Evolutionary conservation across 768 basidiomycete genomes (phyloP).

Genomic region (Mycena kentingensis): DNA sequence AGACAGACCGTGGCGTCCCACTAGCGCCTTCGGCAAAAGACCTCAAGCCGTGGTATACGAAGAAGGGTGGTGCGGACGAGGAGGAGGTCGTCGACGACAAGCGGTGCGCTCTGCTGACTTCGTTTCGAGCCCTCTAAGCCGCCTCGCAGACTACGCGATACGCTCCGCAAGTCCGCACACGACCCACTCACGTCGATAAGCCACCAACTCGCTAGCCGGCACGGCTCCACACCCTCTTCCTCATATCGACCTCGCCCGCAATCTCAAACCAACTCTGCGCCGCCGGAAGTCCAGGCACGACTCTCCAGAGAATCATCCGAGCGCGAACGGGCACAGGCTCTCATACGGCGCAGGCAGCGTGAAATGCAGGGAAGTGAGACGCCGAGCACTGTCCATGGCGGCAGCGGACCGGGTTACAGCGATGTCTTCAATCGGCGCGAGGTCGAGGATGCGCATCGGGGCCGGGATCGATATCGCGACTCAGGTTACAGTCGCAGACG

Average conservation of each 20-base stretch:
- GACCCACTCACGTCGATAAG: slow-evolving; percentile 80
- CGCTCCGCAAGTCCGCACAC: slow-evolving; percentile 59
- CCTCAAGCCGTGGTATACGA: slow-evolving; percentile 79
- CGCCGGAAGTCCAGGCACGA: slow-evolving; percentile 55
- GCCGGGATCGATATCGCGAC: too few relatives aligned
- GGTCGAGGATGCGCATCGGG: slow-evolving; percentile 71
- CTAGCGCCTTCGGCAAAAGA: slow-evolving; percentile 77
- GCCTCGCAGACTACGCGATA: slow-evolving; percentile 54
- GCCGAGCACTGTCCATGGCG: slow-evolving; percentile 66
- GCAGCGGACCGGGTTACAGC: slow-evolving; percentile 57
- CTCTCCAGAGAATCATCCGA: slow-evolving; percentile 72
- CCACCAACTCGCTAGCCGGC: slow-evolving; percentile 54
- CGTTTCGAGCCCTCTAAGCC: too few relatives aligned
- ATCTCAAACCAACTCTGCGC: slow-evolving; percentile 28
- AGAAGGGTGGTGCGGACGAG: slow-evolving; percentile 29
- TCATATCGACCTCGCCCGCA: slow-evolving; percentile 22
- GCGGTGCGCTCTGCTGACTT: too few relatives aligned
- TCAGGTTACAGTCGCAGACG: too few relatives aligned
- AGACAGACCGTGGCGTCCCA: slow-evolving; percentile 71
- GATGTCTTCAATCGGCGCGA: slow-evolving; percentile 72
- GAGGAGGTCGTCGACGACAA: slow-evolving; percentile 31
- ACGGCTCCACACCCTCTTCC: slow-evolving; percentile 28
- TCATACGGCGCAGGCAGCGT: slow-evolving; percentile 65
- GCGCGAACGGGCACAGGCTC: slow-evolving; percentile 71
- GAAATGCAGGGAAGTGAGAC: slow-evolving; percentile 68